A percentile compares a stretch with the other conserved stretches of the same genome.
Evolutionary conservation across 1,284 basidiomycete genomes (phyloP).

Genomic region (Cryptococcus depauperatus): DNA sequence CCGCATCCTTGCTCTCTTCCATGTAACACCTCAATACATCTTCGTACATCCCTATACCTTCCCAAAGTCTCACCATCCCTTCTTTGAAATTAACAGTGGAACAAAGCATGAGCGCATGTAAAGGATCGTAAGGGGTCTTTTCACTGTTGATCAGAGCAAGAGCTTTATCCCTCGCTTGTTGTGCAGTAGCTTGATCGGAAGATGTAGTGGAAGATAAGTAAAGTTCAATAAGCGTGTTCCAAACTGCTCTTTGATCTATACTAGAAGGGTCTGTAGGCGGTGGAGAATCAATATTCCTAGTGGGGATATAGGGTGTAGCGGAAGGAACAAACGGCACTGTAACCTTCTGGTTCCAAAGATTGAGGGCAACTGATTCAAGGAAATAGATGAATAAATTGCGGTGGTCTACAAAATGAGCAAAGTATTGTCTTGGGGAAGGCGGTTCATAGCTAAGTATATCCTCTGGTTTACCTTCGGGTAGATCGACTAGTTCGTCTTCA

Average conservation of each 20-base stretch:
- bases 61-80: slow-evolving; percentile 84
- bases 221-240: slow-evolving; percentile 93
- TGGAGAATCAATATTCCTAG: slow-evolving; percentile 6
- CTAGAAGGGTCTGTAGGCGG: slow-evolving; percentile 57
- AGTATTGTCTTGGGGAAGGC: slow-evolving; percentile 78
- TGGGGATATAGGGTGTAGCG: not conserved
- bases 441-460: slow-evolving; percentile 46
- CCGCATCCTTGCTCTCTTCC: slow-evolving; percentile 51
- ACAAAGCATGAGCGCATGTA: slow-evolving; percentile 88
- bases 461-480: slow-evolving; percentile 2
- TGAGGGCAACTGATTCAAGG: slow-evolving; percentile 74
- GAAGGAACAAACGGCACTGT: not conserved
- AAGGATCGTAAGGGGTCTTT: slow-evolving; percentile 72
- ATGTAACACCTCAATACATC: slow-evolving; percentile 90
- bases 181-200: slow-evolving; percentile 18
- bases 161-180: slow-evolving; percentile 51
- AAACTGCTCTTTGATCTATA: slow-evolving; percentile 72
- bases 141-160: slow-evolving; percentile 56
- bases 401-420: slow-evolving; percentile 91
- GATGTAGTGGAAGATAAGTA: slow-evolving; percentile 57
- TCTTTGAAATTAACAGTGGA: slow-evolving; percentile 71
- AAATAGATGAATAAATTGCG: slow-evolving; percentile 74
- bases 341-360: slow-evolving; percentile 72
- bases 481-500: not conserved
- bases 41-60: slow-evolving; percentile 90